Conservation (phyloP, 2,329 filamentous ascomycete genomes). For the Alternaria postmessia region DNA sequence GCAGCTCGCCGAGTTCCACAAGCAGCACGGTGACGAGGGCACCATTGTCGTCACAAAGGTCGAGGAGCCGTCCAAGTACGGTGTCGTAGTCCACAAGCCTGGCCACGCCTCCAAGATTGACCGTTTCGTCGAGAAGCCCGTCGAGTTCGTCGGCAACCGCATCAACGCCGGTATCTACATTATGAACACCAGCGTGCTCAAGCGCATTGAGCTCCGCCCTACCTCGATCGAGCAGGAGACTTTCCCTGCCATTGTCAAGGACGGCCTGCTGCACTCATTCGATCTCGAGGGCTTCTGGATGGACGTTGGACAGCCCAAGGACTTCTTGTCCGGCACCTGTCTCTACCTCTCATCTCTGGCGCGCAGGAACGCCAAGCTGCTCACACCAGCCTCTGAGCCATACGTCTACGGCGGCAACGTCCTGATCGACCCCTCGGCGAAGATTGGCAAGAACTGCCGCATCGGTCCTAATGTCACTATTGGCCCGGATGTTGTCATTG, state of each 20-base stretch:
- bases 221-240: conserved; percentile 99
- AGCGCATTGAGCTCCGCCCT: conserved; percentile 92
- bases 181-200: conserved; percentile 88
- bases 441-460: conserved; percentile 98
- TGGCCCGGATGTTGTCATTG: conserved; percentile 88
- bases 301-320: conserved; percentile 98
- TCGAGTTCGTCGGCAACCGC: conserved; percentile 97
- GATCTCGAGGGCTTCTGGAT: conserved; percentile 99
- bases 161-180: conserved; percentile 99
- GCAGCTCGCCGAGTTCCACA: conserved; percentile 90
- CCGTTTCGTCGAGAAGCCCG: conserved; percentile 98
- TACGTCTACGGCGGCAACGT: conserved; percentile 95
- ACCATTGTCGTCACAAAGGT: conserved; percentile 99
- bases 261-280: conserved; percentile 92
- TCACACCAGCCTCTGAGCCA: conserved; percentile 75
- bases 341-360: conserved; percentile 92
- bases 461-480: conserved; percentile 98
- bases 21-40: conserved; percentile 89
- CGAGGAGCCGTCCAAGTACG: conserved; percentile 98
- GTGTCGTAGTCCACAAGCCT: conserved; percentile 97
- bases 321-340: conserved; percentile 95
- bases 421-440: conserved; percentile 89
- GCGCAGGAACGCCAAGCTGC: conserved; percentile 87
- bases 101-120: conserved; percentile 91
- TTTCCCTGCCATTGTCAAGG: conserved; percentile 91